A percentile compares a stretch with the other conserved stretches of the same genome.
Conservation (phyloP, 148 eudicot species). For the Vaccinium macrocarpon region DNA sequence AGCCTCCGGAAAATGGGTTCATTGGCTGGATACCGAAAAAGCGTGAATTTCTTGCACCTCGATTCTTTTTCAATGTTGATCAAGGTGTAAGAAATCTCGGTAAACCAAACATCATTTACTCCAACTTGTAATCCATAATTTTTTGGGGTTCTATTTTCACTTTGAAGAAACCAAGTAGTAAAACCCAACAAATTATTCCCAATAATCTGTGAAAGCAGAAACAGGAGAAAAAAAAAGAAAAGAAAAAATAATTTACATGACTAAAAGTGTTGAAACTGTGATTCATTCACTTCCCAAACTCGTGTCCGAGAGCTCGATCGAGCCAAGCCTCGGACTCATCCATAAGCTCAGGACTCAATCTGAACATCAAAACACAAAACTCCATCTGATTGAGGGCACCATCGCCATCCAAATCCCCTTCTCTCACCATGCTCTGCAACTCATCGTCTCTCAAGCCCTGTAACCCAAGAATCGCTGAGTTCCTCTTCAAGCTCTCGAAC, state of each 20-base stretch:
- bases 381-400: constrained; percentile 38
- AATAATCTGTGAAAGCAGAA: no score
- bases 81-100: no score
- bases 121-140: no score
- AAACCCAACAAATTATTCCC: background rate
- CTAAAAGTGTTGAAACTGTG: background rate
- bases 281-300: background rate
- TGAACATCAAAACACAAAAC: constrained; percentile 42
- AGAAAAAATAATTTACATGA: background rate
- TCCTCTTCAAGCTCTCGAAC: constrained; percentile 34
- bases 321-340: constrained; percentile 30
- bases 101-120: no score
- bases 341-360: constrained; percentile 41
- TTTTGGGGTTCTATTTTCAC: background rate
- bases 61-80: no score
- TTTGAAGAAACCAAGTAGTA: background rate
- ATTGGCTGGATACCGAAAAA: no score
- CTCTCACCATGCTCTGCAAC: constrained; percentile 29
- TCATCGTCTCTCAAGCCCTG: constrained; percentile 35
- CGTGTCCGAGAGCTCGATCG: constrained; percentile 23
- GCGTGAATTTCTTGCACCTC: no score
- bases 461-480: constrained; percentile 31
- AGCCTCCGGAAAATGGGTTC: no score
- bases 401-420: constrained; percentile 39
- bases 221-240: background rate